A percentile compares a stretch with the other conserved stretches of the same genome.
Evolutionary conservation across 345 rosid species (phyloP).

Genomic region (Ailanthus altissimus): DNA sequence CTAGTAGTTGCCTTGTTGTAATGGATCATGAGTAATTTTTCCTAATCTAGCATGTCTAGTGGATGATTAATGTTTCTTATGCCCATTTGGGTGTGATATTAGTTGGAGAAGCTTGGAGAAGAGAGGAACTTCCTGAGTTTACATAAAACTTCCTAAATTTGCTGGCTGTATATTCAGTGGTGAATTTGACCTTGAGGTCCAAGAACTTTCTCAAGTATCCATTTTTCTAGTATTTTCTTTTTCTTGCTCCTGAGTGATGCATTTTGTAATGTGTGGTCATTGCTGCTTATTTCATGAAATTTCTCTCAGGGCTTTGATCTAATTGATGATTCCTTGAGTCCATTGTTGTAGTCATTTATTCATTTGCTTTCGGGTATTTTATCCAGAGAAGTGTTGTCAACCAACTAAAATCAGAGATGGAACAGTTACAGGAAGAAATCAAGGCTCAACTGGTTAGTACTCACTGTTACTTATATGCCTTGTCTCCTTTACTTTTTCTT

Average conservation of each 20-base stretch:
- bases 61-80: neutral
- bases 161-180: neutral
- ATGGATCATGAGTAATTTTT: constrained; percentile 4
- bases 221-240: neutral
- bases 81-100: constrained; percentile 1
- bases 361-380: constrained; percentile 18
- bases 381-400: constrained; percentile 85
- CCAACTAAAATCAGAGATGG: constrained; percentile 91
- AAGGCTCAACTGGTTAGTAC: constrained; percentile 71
- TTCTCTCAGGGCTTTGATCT: neutral
- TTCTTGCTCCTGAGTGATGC: neutral
- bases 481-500: constrained; percentile 13
- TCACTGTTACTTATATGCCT: constrained; percentile 8
- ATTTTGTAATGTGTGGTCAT: neutral
- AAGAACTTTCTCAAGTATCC: neutral
- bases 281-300: constrained; percentile 16
- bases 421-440: constrained; percentile 76
- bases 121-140: constrained; percentile 1
- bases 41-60: neutral
- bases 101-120: constrained; percentile 3
- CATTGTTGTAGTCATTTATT: neutral
- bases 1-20: neutral
- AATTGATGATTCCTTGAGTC: constrained; percentile 1
- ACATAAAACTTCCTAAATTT: neutral
- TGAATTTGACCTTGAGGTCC: constrained; percentile 1